These are phyloP conservation scores for Isatis tinctoria DNA, from an alignment of 345 rosid species.

Conservation along the genomic window DNA sequence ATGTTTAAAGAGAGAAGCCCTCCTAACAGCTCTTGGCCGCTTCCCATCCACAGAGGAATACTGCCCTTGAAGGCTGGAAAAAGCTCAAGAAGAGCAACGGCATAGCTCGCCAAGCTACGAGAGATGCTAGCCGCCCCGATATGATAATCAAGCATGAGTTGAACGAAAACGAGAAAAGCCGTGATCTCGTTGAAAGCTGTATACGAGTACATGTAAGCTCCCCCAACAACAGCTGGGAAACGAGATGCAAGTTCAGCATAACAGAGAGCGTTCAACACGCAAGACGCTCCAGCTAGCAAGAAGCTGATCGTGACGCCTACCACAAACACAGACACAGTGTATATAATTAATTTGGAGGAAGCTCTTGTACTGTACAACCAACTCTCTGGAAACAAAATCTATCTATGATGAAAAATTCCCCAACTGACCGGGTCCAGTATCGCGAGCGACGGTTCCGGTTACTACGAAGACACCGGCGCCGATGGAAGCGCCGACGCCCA, in stretches of 20 bases:
- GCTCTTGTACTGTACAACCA: background rate
- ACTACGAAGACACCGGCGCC: conserved; percentile 97
- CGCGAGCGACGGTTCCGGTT: conserved; percentile 95
- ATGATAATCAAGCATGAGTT: conserved; percentile 91
- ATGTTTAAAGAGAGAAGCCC: conserved; percentile 77
- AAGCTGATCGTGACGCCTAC: conserved; percentile 90
- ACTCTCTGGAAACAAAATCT: background rate
- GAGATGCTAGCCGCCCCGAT: conserved; percentile 98
- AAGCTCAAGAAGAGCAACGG: conserved; percentile 63
- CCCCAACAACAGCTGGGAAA: conserved; percentile 94
- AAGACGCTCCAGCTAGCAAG: conserved; percentile 82
- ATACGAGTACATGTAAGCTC: conserved; percentile 82
- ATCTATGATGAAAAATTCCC: background rate
- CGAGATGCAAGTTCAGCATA: conserved; percentile 90
- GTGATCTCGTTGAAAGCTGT: conserved; percentile 91
- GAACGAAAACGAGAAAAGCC: conserved; percentile 89
- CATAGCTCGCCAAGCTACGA: conserved; percentile 84
- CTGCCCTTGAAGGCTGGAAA: conserved; percentile 56
- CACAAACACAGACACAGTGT: background rate
- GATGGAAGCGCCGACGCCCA: conserved; percentile 91
- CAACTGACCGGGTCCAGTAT: conserved; percentile 83
- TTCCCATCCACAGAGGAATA: conserved; percentile 82
- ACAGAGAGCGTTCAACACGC: conserved; percentile 88
- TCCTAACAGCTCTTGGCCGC: conserved; percentile 77
- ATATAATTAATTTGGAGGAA: too few species aligned